Percentiles rank a stretch among this genome's conserved stretches.
phyloP scores from a whole-genome alignment of 805 yeast genomes.

The Cyberlindnera veronae region DNA sequence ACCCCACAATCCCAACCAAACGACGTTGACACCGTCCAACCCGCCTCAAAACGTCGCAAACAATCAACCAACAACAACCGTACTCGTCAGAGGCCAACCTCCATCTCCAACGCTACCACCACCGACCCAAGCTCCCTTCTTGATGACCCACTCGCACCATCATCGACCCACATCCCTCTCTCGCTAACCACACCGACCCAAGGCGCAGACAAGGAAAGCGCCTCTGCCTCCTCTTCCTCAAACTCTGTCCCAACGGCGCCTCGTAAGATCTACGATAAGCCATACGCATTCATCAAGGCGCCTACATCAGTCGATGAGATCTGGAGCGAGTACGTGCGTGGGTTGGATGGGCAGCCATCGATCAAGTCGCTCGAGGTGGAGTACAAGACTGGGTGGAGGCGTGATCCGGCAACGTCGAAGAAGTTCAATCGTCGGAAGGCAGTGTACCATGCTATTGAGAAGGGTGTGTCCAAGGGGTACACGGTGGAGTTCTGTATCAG shows the following conservation, averaged over 20 bases:
- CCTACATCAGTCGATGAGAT: conserved; percentile 48
- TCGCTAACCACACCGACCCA: too few relatives aligned
- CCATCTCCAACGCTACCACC: neutral
- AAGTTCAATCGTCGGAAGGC: conserved; percentile 51
- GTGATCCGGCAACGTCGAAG: conserved; percentile 49
- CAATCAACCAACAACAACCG: conserved; percentile 2
- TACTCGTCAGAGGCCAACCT: neutral
- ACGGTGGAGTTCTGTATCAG: conserved; percentile 40
- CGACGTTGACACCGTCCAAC: neutral
- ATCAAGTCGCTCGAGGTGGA: conserved; percentile 44
- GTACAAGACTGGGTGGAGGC: conserved; percentile 54
- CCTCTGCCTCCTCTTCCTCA: too few relatives aligned
- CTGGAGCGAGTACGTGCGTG: conserved; percentile 55
- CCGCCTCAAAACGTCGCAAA: conserved; percentile 18
- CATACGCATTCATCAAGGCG: conserved; percentile 38
- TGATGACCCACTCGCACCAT: conserved; percentile 18
- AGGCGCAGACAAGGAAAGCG: too few relatives aligned
- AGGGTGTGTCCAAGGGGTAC: conserved; percentile 43
- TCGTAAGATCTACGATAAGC: conserved; percentile 30
- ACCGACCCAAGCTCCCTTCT: conserved; percentile 20
- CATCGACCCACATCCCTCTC: too few relatives aligned
- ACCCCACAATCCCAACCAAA: neutral
- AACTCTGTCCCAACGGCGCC: too few relatives aligned
- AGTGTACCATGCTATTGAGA: conserved; percentile 52
- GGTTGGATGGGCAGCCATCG: conserved; percentile 50